These are phyloP conservation scores for Pinus taeda DNA, from an alignment of 75 land plant genomes.

Conservation along the genomic window DNA sequence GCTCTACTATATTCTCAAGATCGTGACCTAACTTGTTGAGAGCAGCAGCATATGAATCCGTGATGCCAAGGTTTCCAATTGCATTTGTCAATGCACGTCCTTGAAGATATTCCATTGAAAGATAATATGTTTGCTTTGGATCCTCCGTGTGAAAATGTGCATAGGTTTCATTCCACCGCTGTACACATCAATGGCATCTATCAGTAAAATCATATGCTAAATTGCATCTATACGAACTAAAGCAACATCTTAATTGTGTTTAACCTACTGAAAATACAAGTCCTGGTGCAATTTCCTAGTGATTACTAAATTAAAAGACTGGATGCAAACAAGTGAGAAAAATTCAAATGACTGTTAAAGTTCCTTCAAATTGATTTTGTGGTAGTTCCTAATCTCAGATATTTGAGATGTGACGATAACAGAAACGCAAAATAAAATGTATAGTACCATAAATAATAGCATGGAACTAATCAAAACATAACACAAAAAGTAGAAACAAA, in stretches of 20 bases:
- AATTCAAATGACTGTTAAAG: neutral
- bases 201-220: neutral
- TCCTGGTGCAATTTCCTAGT: neutral
- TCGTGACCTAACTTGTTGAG: conserved; percentile 74
- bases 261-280: neutral
- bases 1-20: conserved; percentile 74
- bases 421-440: too few relatives aligned
- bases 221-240: neutral
- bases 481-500: too few relatives aligned
- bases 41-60: conserved; percentile 79
- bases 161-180: conserved; percentile 95
- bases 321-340: neutral
- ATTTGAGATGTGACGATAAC: too few relatives aligned
- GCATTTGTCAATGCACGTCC: conserved; percentile 88
- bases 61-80: conserved; percentile 67
- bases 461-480: too few relatives aligned
- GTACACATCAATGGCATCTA: conserved; percentile 13
- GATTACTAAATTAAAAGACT: neutral
- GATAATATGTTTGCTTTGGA: conserved; percentile 89
- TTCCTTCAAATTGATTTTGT: neutral
- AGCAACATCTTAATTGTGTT: neutral
- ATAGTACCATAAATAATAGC: too few relatives aligned
- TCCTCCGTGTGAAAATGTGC: conserved; percentile 66
- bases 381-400: too few relatives aligned
- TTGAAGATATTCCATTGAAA: conserved; percentile 95